Conservation (phyloP, 306 rosid species). For the Inga leiocalycina region DNA sequence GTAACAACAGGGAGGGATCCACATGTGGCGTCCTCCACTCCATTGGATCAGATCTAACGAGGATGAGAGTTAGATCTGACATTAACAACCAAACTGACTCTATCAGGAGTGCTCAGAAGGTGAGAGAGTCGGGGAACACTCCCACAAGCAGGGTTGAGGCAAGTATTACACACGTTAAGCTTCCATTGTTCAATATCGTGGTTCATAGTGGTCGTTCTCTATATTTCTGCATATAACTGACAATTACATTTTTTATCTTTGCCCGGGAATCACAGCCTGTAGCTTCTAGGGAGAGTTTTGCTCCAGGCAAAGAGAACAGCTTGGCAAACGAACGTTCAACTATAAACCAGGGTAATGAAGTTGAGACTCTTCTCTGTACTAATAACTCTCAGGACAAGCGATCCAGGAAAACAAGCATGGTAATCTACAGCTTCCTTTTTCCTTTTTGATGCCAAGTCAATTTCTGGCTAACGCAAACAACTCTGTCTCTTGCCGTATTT, state of each 20-base stretch:
- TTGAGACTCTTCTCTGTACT: conserved; percentile 52
- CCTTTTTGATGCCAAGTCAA: conserved; percentile 6
- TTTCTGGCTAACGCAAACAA: background rate
- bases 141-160: conserved; percentile 80
- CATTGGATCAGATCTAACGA: conserved; percentile 91
- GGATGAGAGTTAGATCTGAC: conserved; percentile 75
- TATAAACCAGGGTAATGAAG: conserved; percentile 53
- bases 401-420: conserved; percentile 89
- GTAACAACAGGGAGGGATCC: conserved; percentile 58
- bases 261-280: conserved; percentile 58
- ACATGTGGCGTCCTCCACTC: conserved; percentile 87
- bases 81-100: conserved; percentile 45
- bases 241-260: background rate
- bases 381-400: conserved; percentile 71
- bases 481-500: background rate
- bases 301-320: conserved; percentile 53
- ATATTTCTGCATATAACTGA: conserved; percentile 1
- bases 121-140: conserved; percentile 61
- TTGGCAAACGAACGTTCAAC: conserved; percentile 47
- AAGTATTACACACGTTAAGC: conserved; percentile 25
- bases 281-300: conserved; percentile 85
- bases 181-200: conserved; percentile 6
- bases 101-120: conserved; percentile 55
- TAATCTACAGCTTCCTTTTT: conserved; percentile 38
- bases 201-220: background rate